Evolutionary conservation across 2,329 filamentous ascomycete species (phyloP).

Genomic region (Delphinella strobiligena): DNA sequence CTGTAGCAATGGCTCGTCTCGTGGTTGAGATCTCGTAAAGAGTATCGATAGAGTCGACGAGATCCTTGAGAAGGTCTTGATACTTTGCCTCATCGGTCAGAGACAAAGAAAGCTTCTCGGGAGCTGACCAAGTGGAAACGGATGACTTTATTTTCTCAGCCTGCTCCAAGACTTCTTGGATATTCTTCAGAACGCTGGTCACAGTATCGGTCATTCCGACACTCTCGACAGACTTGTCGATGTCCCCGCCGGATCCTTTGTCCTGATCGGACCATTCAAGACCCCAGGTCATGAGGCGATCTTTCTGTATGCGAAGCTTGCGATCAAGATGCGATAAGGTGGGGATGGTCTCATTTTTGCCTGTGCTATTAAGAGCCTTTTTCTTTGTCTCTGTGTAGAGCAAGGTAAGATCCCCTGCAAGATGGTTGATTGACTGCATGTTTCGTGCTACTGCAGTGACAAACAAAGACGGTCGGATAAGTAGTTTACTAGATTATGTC

Average conservation of each 20-base stretch:
- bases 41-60: constrained; percentile 68
- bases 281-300: constrained; percentile 67
- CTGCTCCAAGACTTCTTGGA: constrained; percentile 68
- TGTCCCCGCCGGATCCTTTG: constrained; percentile 52
- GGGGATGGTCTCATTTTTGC: constrained; percentile 49
- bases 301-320: constrained; percentile 69
- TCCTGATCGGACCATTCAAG: constrained; percentile 60
- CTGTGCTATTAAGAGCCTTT: constrained; percentile 47
- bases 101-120: constrained; percentile 32
- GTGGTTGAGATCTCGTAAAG: constrained; percentile 65
- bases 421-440: constrained; percentile 1
- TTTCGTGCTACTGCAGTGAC: neutral
- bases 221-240: constrained; percentile 56
- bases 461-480: neutral
- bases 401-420: constrained; percentile 41
- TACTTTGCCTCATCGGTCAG: constrained; percentile 53
- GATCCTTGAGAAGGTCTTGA: constrained; percentile 59
- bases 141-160: constrained; percentile 58
- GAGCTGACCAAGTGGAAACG: constrained; percentile 12
- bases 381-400: constrained; percentile 75
- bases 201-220: constrained; percentile 66
- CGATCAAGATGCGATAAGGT: constrained; percentile 62
- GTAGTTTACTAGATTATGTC: neutral
- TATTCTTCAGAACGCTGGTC: constrained; percentile 65
- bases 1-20: constrained; percentile 34